phyloP scores from a whole-genome alignment of 2,329 filamentous ascomycete species.

The Penicillium sp. region DNA sequence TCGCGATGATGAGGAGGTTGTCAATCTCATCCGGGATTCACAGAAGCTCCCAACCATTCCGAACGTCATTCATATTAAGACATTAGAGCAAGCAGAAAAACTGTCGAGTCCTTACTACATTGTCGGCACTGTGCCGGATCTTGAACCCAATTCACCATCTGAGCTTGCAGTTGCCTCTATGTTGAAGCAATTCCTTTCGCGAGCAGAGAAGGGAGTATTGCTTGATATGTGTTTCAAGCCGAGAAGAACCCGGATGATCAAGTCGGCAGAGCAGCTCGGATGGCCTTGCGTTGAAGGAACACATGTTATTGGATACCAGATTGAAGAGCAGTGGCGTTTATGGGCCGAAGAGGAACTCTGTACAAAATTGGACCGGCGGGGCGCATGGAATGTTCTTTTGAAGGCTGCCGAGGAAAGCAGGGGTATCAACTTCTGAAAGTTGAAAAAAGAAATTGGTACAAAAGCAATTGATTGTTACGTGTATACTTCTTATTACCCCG shows the following conservation, averaged over 20 bases:
- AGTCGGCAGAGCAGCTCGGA: conserved; percentile 11
- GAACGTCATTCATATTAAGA: conserved; percentile 12
- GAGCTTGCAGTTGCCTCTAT: conserved; percentile 31
- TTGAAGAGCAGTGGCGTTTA: conserved; percentile 18
- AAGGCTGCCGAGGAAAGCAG: conserved; percentile 16
- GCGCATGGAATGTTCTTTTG: conserved; percentile 15
- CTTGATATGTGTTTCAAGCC: conserved; percentile 50
- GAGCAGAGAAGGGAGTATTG: conserved; percentile 34
- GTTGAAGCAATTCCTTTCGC: conserved; percentile 30
- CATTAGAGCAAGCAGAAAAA: conserved; percentile 4
- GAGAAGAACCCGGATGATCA: conserved; percentile 33
- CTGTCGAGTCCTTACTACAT: conserved; percentile 33
- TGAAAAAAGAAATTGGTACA: background rate
- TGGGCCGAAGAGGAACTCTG: conserved; percentile 17
- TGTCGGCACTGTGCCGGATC: conserved; percentile 43
- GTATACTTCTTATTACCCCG: background rate
- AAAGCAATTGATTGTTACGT: background rate
- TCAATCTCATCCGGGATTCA: conserved; percentile 11
- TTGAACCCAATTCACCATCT: conserved; percentile 31
- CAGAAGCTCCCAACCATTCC: conserved; percentile 7
- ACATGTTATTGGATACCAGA: conserved; percentile 21
- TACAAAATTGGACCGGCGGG: conserved; percentile 10
- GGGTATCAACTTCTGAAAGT: conserved; percentile 15
- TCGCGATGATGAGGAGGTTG: conserved; percentile 32
- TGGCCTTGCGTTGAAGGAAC: conserved; percentile 21